Evolutionary conservation across 2,329 filamentous ascomycete genomes (phyloP), one percentile per base, ranked within the genome.

Genomic region (Helminthosporium solani): DNA sequence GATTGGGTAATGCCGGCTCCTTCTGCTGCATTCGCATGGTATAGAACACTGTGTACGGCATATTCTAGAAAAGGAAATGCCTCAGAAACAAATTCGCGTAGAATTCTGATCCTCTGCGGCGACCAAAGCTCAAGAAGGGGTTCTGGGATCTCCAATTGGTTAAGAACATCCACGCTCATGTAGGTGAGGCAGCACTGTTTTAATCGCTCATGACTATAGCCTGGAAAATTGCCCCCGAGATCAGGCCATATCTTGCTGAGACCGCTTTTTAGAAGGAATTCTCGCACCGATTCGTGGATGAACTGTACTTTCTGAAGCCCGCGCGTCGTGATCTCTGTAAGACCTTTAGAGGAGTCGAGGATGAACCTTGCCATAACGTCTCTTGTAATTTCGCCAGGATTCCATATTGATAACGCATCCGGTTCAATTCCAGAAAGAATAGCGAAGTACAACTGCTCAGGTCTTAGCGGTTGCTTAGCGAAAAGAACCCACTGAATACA

Each of bases 51-150:
- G 7, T 57, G 45, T 18, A 68, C 54, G 14, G 75, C 68, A 51
- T 78, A 78, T 39, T 70, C 49, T 3, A 81, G 60, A 41, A 81
- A 78, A 1, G 75, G 72, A 47, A 68, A 75, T 20, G 53, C 51
- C 2, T 33, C 12, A 8, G 18, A 47, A 18, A 59, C 48, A 19
- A 19, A 16, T 40, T 42, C 34, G 42, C 49, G 49, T 11, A 40
- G 2, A 40, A 18, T 23, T 34, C 8, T 33, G 20, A 9, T 25
- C 20, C 11, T 33, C 11, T 49, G 23, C n/a, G 7, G 40, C 8
- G 35, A 44, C 18, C 44, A 49, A 28, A 48, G 52, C 19, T 49
- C 52, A n/a, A 38, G 41, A 40, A 47, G 46, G 18, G 21, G 34
- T 6, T 41, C 23, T 12, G 41, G 44, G 20, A 48, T 37, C 6